Percentiles rank a stretch among this genome's conserved stretches.
phyloP scores from a whole-genome alignment of 257 asterid genomes.

The Salvia rosmarinus region DNA sequence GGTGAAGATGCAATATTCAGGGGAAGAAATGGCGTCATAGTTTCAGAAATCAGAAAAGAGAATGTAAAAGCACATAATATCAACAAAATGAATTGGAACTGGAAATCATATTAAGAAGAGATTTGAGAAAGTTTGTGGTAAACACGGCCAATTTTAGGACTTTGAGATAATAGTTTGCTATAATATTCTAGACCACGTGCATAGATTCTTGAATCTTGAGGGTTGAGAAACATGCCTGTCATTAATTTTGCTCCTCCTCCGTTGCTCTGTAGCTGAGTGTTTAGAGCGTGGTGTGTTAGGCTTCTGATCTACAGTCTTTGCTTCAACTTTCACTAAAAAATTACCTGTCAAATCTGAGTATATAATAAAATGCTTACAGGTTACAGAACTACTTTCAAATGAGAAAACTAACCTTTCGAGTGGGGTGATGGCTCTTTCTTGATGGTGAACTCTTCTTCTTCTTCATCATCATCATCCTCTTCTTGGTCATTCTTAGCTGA shows the following conservation, averaged over 20 bases:
- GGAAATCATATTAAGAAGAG: background rate
- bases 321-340: constrained; percentile 67
- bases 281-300: constrained; percentile 94
- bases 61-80: background rate
- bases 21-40: background rate
- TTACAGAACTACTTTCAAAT: background rate
- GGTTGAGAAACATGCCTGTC: constrained; percentile 69
- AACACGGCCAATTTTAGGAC: background rate
- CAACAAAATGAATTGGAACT: background rate
- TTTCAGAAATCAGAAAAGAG: background rate
- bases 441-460: constrained; percentile 65
- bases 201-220: constrained; percentile 13
- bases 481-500: constrained; percentile 71
- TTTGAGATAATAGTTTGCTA: background rate
- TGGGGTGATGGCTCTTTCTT: constrained; percentile 73
- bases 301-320: constrained; percentile 66
- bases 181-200: background rate
- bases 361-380: constrained; percentile 5
- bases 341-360: constrained; percentile 48
- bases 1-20: background rate
- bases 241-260: constrained; percentile 98
- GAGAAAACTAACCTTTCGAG: constrained; percentile 57
- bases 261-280: constrained; percentile 99
- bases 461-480: constrained; percentile 80
- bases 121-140: background rate